Evolutionary conservation across 495 filamentous ascomycete species (phyloP), one percentile per base, ranked within the genome.

Genomic region (Aspergillus egyptiacus): DNA sequence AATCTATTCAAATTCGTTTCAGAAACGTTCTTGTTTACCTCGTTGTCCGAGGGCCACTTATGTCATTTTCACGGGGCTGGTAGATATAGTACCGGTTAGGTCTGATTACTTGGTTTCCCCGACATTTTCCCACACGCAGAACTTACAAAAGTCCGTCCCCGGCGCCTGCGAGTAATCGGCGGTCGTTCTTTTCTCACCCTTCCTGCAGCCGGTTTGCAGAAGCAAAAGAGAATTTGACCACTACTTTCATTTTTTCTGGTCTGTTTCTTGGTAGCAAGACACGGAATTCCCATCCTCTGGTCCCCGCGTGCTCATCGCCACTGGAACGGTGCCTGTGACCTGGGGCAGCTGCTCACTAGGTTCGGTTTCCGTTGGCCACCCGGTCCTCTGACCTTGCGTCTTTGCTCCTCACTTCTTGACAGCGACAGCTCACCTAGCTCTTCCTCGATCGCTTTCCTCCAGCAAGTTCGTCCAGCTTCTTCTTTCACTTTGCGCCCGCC

Each of bases 311-410:
- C 59, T 54, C 46, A 41, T 51, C 51, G 58, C 56, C 57, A 58
- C 60, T 59, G 56, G 57, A 63, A 34, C 64, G 64, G 59, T 61
- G 60, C 61, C 61, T 64, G 67, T 64, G 63, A 63, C 55, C 51
- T 62, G 57, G 66, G 67, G 64, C 67, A 67, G 64, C 62, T 68
- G 64, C 62, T 63, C 60, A 62, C 59, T n/a, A n/a, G n/a, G n/a
- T 60, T 35, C 46, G 44, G 46, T 44, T 46, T 52, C 46, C 38
- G 41, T 43, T 41, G 37, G 36, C 25, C 31, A 41, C 47, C n/a
- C 15, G 22, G 38, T 40, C 56, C 53, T 53, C 56, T 59, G 56
- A 59, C 56, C 35, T 22, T 46, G 17, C 41, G 28, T 42, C 43
- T 55, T 23, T 39, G 40, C 5, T 41, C 31, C 31, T 50, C 37